Conservation (phyloP, 2,329 filamentous ascomycete species). For the Ophiostoma fasciatum region DNA sequence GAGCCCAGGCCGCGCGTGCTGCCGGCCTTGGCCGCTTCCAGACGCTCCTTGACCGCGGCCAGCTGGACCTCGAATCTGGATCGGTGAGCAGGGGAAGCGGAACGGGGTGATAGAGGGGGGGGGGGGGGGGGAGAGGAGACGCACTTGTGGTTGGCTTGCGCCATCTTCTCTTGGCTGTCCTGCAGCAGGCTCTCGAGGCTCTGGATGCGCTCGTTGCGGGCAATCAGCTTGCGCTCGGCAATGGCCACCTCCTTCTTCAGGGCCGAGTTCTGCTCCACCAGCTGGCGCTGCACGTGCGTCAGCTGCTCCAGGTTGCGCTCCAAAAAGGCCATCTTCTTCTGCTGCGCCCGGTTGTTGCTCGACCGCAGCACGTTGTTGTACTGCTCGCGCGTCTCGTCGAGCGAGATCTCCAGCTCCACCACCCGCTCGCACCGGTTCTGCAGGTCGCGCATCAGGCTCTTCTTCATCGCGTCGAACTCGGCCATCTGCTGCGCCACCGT, state of each 20-base stretch:
- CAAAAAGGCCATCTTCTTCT: slow-evolving; percentile 99
- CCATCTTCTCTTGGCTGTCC: slow-evolving; percentile 97
- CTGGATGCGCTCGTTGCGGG: slow-evolving; percentile 90
- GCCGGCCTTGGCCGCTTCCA: slow-evolving; percentile 86
- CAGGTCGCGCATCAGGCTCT: slow-evolving; percentile 94
- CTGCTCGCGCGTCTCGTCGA: slow-evolving; percentile 95
- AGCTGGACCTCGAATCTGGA: slow-evolving; percentile 91
- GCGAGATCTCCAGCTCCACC: slow-evolving; percentile 91
- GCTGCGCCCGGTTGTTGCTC: slow-evolving; percentile 94
- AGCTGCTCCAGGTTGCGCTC: slow-evolving; percentile 97
- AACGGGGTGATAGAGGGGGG: slow-evolving; percentile 7
- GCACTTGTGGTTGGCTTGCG: slow-evolving; percentile 92
- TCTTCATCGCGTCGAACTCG: slow-evolving; percentile 99
- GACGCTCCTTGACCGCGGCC: slow-evolving; percentile 89
- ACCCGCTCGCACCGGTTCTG: slow-evolving; percentile 97
- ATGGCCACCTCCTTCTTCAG: slow-evolving; percentile 99
- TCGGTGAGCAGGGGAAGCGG: slow-evolving; percentile 1
- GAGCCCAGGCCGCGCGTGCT: slow-evolving; percentile 71
- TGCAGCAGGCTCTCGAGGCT: slow-evolving; percentile 83
- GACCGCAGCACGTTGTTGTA: slow-evolving; percentile 97
- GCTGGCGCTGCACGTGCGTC: slow-evolving; percentile 90
- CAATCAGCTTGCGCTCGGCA: slow-evolving; percentile 91
- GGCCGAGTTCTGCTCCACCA: slow-evolving; percentile 93
- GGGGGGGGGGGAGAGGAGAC: slow-evolving; percentile 15
- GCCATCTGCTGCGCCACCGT: slow-evolving; percentile 95